Evolutionary conservation across 805 yeast species (phyloP).

Genomic region (Lachancea waltii): DNA sequence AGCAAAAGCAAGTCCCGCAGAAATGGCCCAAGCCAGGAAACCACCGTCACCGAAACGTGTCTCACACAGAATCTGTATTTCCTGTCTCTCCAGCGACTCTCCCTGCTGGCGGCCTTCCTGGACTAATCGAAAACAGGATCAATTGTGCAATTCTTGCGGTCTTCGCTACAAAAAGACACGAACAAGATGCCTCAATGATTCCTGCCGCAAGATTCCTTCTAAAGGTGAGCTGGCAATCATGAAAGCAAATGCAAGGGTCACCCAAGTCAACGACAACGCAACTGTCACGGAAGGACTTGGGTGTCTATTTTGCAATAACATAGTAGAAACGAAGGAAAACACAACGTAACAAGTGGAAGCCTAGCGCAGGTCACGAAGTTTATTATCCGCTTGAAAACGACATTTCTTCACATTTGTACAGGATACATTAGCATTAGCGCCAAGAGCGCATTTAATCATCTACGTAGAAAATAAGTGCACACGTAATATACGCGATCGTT

Average conservation of each 20-base stretch:
- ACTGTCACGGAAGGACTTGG: conserved; percentile 34
- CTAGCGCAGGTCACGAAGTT: conserved; percentile 6
- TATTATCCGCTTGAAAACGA: not conserved
- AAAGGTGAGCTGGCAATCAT: conserved; percentile 91
- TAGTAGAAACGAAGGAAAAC: conserved; percentile 9
- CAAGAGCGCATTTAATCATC: not conserved
- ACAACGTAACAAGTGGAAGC: not conserved
- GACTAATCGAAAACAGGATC: conserved; percentile 79
- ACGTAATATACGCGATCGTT: too few relatives aligned
- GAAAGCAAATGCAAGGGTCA: conserved; percentile 58
- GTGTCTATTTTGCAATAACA: conserved; percentile 41
- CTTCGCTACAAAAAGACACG: conserved; percentile 89
- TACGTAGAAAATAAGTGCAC: too few relatives aligned
- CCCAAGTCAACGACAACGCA: conserved; percentile 28
- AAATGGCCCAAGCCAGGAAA: conserved; percentile 17
- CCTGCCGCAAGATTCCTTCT: conserved; percentile 87
- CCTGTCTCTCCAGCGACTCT: conserved; percentile 84
- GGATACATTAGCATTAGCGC: not conserved
- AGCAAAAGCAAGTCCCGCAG: conserved; percentile 1
- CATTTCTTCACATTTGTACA: not conserved
- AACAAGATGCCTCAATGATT: conserved; percentile 72
- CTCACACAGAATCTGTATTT: conserved; percentile 60
- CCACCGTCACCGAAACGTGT: conserved; percentile 11
- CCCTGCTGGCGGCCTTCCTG: conserved; percentile 99
- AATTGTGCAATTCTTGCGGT: conserved; percentile 94